Evolutionary conservation across 2,329 filamentous ascomycete species (phyloP).

Genomic region (Epichloe uncinata): DNA sequence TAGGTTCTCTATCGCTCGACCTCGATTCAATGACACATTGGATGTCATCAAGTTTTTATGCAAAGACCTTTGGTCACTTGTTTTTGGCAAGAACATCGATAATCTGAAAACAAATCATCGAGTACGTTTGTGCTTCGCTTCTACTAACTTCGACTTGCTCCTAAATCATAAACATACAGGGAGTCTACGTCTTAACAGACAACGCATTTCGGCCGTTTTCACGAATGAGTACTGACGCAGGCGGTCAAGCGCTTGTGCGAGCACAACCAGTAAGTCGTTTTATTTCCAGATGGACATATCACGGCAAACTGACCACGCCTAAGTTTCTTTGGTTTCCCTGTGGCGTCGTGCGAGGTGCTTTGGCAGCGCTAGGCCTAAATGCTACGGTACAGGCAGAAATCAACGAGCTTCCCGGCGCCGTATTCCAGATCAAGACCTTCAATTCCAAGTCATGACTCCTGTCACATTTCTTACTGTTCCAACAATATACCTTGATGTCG

Average conservation of each 20-base stretch:
- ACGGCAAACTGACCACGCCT: neutral
- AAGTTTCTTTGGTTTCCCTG: slow-evolving; percentile 97
- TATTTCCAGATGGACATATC: neutral
- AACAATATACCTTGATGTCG: neutral
- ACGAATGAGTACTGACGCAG: slow-evolving; percentile 74
- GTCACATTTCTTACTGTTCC: neutral
- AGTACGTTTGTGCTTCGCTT: slow-evolving; percentile 29
- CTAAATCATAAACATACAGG: slow-evolving; percentile 32
- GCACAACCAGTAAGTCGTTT: slow-evolving; percentile 59
- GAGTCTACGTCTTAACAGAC: slow-evolving; percentile 93
- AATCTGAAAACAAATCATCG: slow-evolving; percentile 97
- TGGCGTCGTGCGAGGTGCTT: slow-evolving; percentile 79
- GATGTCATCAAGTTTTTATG: slow-evolving; percentile 98
- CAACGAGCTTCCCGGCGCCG: slow-evolving; percentile 71
- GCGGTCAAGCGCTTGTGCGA: slow-evolving; percentile 56
- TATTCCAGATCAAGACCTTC: slow-evolving; percentile 90
- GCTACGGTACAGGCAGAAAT: slow-evolving; percentile 88
- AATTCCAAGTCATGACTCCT: slow-evolving; percentile 45
- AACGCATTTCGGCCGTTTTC: slow-evolving; percentile 79
- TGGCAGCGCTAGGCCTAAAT: slow-evolving; percentile 81
- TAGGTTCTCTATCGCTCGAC: slow-evolving; percentile 70
- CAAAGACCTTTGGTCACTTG: slow-evolving; percentile 91
- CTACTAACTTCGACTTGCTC: neutral
- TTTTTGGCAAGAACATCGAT: slow-evolving; percentile 95
- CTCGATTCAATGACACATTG: slow-evolving; percentile 80